Evolutionary conservation across 169 alveolate genomes (phyloP), one percentile per base, ranked within the genome.

Genomic region (Plasmodium vinckei): DNA sequence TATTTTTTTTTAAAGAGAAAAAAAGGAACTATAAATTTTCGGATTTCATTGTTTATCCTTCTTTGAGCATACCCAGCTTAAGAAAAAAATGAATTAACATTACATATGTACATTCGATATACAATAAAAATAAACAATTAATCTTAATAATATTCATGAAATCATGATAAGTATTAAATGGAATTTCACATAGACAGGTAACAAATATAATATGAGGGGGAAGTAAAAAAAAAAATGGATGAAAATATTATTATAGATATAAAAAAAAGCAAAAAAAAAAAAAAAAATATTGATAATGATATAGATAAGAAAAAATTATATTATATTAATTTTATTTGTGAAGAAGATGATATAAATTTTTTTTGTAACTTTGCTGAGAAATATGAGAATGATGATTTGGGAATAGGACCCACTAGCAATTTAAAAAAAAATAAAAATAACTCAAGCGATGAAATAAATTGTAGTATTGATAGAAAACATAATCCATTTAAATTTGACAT

Each of bases 281-380:
- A 27, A 15, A 13, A 13, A 53, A 13, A 33, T 49, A 42, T 17
- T 21, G 53, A 33, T 33, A 33, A 25, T 13, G 69, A 21, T 13
- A 53, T 23, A 53, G 84, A 54, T 33, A 51, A 39, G 33, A 71
- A 71, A 15, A 69, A 69, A 49, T 49, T 69, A 53, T 60, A 69
- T 46, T 75, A 75, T 23, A 17, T 75, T 33, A 75, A 75, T 47
- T 75, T 75, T 54, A 42, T 75, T 9, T 75, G 88, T 57, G 88
- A 75, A 63, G 88, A 75, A 42, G 88, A 75, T 44, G 88, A 75
- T 67, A 75, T 75, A n/a, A 75, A 75, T 75, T 61, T 63, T n/a
- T 75, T 75, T 23, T 75, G 88, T 54, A 60, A 2, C 13, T 63
- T 75, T 46, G 23, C 33, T 39, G 68, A 75, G 21, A 23, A 75